Base-by-base conservation (phyloP, 2,329 filamentous ascomycete genomes). In the Hypoxylon sp. region DNA sequence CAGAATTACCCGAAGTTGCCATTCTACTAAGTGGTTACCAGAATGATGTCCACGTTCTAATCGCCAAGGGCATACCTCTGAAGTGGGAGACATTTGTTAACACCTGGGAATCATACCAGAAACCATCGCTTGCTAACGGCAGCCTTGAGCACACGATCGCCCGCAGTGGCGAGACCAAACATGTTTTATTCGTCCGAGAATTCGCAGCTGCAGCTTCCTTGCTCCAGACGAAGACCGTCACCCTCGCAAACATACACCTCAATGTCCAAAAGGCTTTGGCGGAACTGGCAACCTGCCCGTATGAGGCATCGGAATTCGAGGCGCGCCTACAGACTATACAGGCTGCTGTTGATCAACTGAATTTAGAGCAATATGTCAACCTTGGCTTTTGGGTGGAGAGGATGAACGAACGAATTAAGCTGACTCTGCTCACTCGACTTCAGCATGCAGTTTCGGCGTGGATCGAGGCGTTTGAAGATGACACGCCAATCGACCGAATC, bases 31-130 rank as follows among this genome's bases (percentile, higher is more conserved):
- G 93, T 77, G 94, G 95, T 24, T 97, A 98, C 77, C 90, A 94
- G 72, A 97, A 97, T 72, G 94, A 98, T 68, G 93, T 96, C 0
- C 94, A 97, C 76, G 83, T 84, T 47, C 86, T 97, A 68, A 90
- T 99, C 67, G 86, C 87, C 19, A 98, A 97, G 80, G 96, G 97
- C 65, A 88, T 98, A 31, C 94, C 94, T 1, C 83, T 99, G 29
- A 91, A 94, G 75, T 99, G 96, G 96, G 96, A 99, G 77, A 97
- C 96, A 0, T 98, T 99, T 75, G 93, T 99, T 58, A 95, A 98
- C 79, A 94, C 94, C 1, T 98, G 98, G 79, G 96, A 99, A 78
- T 86, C 98, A 33, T 94, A 94, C 73, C 89, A 94, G 70, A 92
- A 84, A 80, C 70, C 86, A 2, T 86, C 88, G 59, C 81, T 88